These are phyloP conservation scores for Talaromyces ruber DNA, from an alignment of 495 filamentous ascomycete genomes.

Conservation along the genomic window DNA sequence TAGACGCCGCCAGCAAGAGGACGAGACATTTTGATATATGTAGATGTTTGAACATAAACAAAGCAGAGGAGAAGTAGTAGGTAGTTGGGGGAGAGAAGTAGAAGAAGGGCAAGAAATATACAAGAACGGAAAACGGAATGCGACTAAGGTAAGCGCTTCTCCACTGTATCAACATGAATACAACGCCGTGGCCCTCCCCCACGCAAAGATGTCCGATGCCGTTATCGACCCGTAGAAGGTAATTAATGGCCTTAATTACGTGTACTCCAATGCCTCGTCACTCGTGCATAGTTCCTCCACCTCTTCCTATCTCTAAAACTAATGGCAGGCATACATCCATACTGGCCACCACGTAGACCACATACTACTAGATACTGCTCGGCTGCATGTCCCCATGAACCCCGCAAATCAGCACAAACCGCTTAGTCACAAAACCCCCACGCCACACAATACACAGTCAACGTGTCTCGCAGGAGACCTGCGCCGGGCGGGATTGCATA, in stretches of 20 bases:
- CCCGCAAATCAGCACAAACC: background rate
- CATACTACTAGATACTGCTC: too few relatives aligned
- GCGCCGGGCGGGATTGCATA: background rate
- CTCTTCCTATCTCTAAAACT: background rate
- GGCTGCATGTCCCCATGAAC: background rate
- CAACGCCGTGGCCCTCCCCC: background rate
- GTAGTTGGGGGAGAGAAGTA: background rate
- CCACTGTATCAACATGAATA: background rate
- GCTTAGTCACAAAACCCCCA: background rate
- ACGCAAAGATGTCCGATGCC: background rate
- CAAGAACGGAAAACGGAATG: background rate
- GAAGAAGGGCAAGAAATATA: background rate
- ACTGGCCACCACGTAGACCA: background rate
- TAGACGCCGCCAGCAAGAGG: conserved; percentile 48
- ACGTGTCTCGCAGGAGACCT: background rate
- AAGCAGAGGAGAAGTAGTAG: background rate
- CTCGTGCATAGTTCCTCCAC: background rate
- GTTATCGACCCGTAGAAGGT: background rate
- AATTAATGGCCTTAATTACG: background rate
- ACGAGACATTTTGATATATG: conserved; percentile 7
- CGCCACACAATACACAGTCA: background rate
- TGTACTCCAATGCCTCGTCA: background rate
- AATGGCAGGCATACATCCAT: background rate
- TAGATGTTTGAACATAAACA: background rate
- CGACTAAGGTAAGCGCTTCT: background rate